These are phyloP conservation scores for Zhuliangozyma parablackwelliae DNA, from an alignment of 1,139 yeast genomes.

Conservation along the genomic window DNA sequence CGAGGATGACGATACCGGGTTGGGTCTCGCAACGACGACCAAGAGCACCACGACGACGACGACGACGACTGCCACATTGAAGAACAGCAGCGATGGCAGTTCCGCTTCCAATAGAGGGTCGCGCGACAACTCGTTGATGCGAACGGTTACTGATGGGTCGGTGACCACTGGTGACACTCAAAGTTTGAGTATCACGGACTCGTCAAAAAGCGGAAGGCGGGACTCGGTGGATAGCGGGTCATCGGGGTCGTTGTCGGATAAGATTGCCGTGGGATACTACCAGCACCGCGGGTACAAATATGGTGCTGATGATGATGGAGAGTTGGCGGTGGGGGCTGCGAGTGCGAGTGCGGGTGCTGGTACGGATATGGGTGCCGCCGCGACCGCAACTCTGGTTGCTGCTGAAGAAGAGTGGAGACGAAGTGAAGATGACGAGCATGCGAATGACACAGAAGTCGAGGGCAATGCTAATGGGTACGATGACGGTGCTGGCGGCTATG, in stretches of 20 bases:
- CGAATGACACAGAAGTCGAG: slow-evolving; percentile 14
- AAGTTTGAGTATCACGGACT: slow-evolving; percentile 13
- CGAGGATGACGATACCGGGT: slow-evolving; percentile 43
- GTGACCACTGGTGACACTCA: slow-evolving; percentile 15
- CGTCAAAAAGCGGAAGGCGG: slow-evolving; percentile 4
- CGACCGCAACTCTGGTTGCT: no score
- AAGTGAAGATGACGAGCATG: slow-evolving; percentile 9
- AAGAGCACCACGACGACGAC: slow-evolving; percentile 1
- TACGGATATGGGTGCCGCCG: no score
- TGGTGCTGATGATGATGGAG: slow-evolving; percentile 20
- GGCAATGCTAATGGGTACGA: slow-evolving; percentile 1
- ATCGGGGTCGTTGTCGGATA: slow-evolving; percentile 19
- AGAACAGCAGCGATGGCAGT: slow-evolving; percentile 8
- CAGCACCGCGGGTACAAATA: slow-evolving; percentile 42
- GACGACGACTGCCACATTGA: slow-evolving; percentile 8
- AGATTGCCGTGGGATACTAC: slow-evolving; percentile 30
- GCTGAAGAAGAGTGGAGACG: no score
- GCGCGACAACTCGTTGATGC: slow-evolving; percentile 22
- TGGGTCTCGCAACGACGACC: slow-evolving; percentile 7
- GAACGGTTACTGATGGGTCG: slow-evolving; percentile 29
- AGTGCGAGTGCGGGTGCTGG: no score
- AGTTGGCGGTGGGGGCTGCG: background rate
- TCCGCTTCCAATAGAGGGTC: slow-evolving; percentile 5
- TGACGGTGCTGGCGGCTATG: slow-evolving; percentile 12
- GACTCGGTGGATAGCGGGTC: slow-evolving; percentile 11